Conservation (phyloP, 2,329 filamentous ascomycete genomes). For the Hypomyces rosellus region DNA sequence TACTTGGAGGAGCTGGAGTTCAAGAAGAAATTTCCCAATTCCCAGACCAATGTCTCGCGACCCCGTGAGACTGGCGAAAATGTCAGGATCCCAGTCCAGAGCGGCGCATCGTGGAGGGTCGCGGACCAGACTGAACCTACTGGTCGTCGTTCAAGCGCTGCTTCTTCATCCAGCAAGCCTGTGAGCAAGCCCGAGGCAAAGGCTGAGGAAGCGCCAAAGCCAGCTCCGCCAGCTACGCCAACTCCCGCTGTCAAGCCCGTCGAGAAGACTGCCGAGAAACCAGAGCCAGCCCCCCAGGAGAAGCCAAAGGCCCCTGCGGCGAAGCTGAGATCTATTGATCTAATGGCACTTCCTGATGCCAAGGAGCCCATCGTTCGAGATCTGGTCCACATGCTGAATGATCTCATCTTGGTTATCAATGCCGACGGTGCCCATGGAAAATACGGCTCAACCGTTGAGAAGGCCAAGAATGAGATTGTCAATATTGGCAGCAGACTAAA, state of each 20-base stretch:
- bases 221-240: neutral
- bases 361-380: conserved; percentile 87
- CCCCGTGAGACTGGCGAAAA: conserved; percentile 56
- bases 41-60: conserved; percentile 38
- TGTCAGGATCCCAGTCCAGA: conserved; percentile 78
- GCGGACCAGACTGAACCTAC: conserved; percentile 52
- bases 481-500: conserved; percentile 75
- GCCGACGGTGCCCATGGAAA: conserved; percentile 72
- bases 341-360: conserved; percentile 67
- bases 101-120: conserved; percentile 76
- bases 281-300: conserved; percentile 16
- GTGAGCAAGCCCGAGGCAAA: conserved; percentile 21
- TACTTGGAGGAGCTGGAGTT: conserved; percentile 96
- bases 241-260: conserved; percentile 22
- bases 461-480: conserved; percentile 77
- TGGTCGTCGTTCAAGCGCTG: conserved; percentile 57
- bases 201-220: conserved; percentile 19
- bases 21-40: conserved; percentile 68
- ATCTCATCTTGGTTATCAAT: conserved; percentile 90
- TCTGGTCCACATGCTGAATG: conserved; percentile 90
- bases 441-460: conserved; percentile 70
- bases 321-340: conserved; percentile 63
- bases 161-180: conserved; percentile 25
- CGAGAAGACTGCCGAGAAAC: conserved; percentile 24
- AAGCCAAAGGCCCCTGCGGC: conserved; percentile 20